Base-by-base conservation (phyloP, 2,329 filamentous ascomycete species). In the Diaporthe eres region DNA sequence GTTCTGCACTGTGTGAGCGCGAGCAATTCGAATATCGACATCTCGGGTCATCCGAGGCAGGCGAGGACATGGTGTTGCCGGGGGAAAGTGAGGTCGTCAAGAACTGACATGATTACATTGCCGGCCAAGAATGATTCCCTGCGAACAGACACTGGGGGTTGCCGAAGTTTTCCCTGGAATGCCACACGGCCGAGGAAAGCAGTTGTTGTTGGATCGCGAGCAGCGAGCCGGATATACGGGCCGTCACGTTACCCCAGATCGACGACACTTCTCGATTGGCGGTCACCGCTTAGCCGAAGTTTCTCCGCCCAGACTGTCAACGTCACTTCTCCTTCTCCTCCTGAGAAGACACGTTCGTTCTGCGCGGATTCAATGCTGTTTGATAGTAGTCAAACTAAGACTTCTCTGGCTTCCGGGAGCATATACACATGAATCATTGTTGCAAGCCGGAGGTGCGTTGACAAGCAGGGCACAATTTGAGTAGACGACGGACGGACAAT, bases 221-320 rank as follows among this genome's bases (percentile, higher is more conserved):
- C 31, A 28, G 19, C 3, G n/a, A 53, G 47, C 19, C 47, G 65
- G 65, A 7, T 68, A 0, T 5, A 19, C 63, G 63, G 63, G 22
- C 63, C 63, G 63, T 53, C 34, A 12, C 28, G 10, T 9, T 39
- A 17, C 10, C 31, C 31, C 34, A n/a, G 34, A 55, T 70, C 65
- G 15, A 70, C 34, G 31, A 42, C 65, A 31, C 49, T 55, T 31
- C 65, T 55, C 28, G 31, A 28, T 22, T 10, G 22, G 42, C 13
- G 31, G 47, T 53, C 63, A 68, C 31, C 15, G n/a, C 31, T 53
- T 39, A 70, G 34, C 49, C 65, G 49, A 70, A 6, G 65, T 55
- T 55, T 42, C 49, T 55, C 65, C 65, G 49, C 34, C 65, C 49
- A 15, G 34, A 31, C n/a, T 4, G 8, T 55, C 49, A 31, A 55